A percentile compares a stretch with the other conserved stretches of the same genome.
Evolutionary conservation across 2,329 filamentous ascomycete genomes (phyloP).

Genomic region (Neopestalotiopsis sp.): DNA sequence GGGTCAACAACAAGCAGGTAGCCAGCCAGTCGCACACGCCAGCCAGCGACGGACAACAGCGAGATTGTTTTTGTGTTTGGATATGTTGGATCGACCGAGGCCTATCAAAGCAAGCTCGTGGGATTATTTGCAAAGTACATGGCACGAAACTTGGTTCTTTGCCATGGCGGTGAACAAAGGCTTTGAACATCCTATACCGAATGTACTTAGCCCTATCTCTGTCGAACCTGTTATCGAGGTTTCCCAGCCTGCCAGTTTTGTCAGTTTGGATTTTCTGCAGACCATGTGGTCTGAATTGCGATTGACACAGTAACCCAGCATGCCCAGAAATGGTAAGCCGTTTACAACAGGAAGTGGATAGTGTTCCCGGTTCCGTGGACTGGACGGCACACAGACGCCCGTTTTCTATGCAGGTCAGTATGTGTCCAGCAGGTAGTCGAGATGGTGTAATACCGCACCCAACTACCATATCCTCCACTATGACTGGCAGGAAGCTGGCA

Average conservation of each 20-base stretch:
- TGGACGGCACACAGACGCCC: not conserved
- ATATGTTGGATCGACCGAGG: too few species aligned
- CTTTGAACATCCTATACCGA: not conserved
- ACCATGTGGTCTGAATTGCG: not conserved
- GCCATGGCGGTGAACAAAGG: not conserved
- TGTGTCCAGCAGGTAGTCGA: not conserved
- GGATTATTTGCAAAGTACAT: not conserved
- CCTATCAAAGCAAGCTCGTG: too few species aligned
- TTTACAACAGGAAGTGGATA: not conserved
- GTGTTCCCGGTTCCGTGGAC: not conserved
- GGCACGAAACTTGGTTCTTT: not conserved
- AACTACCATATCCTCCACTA: too few species aligned
- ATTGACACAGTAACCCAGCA: not conserved
- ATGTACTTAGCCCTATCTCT: not conserved
- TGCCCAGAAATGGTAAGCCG: not conserved
- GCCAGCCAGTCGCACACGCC: too few species aligned
- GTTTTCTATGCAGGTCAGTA: not conserved
- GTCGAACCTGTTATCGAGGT: not conserved
- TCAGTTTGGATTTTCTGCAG: not conserved
- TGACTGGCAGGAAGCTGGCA: too few species aligned
- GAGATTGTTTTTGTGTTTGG: too few species aligned
- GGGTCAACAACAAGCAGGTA: too few species aligned
- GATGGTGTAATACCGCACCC: too few species aligned
- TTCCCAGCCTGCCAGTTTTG: not conserved
- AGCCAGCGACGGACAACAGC: too few species aligned